A percentile compares a stretch with the other conserved stretches of the same genome.
phyloP scores from a whole-genome alignment of 805 yeast species.

The Lipomyces spencermartinsiae region DNA sequence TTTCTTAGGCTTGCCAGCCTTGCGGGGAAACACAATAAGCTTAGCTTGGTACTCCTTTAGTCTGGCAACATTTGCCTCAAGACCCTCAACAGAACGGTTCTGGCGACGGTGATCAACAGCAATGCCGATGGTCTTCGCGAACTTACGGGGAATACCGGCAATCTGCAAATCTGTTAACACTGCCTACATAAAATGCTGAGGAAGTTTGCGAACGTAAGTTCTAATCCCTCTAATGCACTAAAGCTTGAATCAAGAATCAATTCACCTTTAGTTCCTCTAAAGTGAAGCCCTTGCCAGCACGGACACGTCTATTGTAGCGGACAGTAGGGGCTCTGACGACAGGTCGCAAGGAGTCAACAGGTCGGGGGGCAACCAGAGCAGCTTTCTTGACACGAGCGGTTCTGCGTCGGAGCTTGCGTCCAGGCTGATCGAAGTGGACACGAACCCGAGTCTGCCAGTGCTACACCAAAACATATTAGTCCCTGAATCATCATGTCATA shows the following conservation, averaged over 20 bases:
- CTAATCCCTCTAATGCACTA: not conserved
- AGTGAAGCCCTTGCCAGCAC: constrained; percentile 99
- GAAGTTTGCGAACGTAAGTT: not conserved
- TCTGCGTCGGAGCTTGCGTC: constrained; percentile 98
- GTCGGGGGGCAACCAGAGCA: constrained; percentile 96
- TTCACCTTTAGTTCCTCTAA: constrained; percentile 85
- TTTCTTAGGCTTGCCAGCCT: constrained; percentile 67
- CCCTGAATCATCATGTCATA: not conserved
- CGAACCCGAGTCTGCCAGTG: constrained; percentile 99
- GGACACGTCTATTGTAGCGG: constrained; percentile 98
- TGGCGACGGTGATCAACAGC: constrained; percentile 99
- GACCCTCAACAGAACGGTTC: constrained; percentile 95
- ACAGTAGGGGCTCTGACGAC: constrained; percentile 98
- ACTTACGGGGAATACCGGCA: constrained; percentile 89
- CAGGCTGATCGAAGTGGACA: constrained; percentile 99
- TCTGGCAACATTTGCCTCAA: constrained; percentile 93
- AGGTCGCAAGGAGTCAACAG: constrained; percentile 95
- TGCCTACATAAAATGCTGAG: not conserved
- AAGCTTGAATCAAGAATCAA: not conserved
- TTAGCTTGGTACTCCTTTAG: constrained; percentile 95
- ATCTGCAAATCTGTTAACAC: constrained; percentile 51
- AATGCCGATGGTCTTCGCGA: constrained; percentile 98
- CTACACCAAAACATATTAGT: constrained; percentile 41
- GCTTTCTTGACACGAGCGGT: constrained; percentile 91
- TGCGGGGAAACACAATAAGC: constrained; percentile 94